Evolutionary conservation across 23 red algal species (phyloP), one percentile per base, ranked within the genome.

Genomic region (Chondrus crispus): DNA sequence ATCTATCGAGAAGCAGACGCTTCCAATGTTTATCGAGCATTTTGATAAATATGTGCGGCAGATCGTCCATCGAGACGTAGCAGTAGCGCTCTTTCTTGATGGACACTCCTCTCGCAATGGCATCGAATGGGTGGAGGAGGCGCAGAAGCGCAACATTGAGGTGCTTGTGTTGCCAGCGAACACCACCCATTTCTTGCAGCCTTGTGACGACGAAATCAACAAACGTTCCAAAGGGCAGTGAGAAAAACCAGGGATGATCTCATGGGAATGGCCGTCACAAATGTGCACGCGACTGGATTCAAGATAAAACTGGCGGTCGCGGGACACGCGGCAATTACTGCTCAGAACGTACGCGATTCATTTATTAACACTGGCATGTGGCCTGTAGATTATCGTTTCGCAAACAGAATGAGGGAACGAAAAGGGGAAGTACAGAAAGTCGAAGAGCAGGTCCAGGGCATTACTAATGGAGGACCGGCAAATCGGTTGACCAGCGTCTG

Each of bases 331-430:
- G 81, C 57, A 64, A 40, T 85, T 8, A 68, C 81, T 41, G 46
- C 32, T 41, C 29, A 29, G 54, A 41, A 63, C 0, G 5, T 85
- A 14, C 28, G 46, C 22, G 16, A 43, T 2, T 14, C 29, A 9
- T 48, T 85, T 3, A 20, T 14, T 9, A 22, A 13, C 33, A 26
- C 26, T 68, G 38, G 81, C 18, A 20, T 70, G 37, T 68, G 52
- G 54, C 40, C 53, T 3, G 68, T 68, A 58, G 81, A 85, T 60
- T 85, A 63, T 46, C 24, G 58, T 2, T 85, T 85, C 38, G 35
- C 68, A n/a, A 18, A 60, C n/a, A n/a, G n/a, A n/a, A n/a, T n/a
- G n/a, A n/a, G n/a, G n/a, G n/a, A n/a, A n/a, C n/a, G n/a, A n/a
- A n/a, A n/a, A n/a, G n/a, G n/a, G n/a, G n/a, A n/a, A n/a, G n/a